Evolutionary conservation across 345 rosid species (phyloP).

Genomic region (Eucalyptus polybractea): DNA sequence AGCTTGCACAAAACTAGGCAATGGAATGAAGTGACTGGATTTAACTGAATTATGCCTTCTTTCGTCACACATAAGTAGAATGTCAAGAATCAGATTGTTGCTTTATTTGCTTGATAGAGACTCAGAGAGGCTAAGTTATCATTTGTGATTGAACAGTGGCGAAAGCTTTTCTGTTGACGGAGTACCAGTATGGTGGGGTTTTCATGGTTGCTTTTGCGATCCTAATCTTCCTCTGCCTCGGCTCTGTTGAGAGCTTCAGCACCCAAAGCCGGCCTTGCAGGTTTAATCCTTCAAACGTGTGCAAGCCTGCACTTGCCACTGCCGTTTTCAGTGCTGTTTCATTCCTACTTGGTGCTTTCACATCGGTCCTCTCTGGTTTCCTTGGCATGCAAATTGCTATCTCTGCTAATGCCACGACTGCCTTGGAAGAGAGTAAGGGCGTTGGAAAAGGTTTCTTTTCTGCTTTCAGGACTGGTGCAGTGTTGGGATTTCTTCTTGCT

Average conservation of each 20-base stretch:
- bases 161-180: not conserved
- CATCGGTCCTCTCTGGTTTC: conserved; percentile 18
- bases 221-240: not conserved
- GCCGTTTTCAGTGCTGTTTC: not conserved
- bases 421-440: conserved; percentile 19
- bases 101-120: not conserved
- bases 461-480: not conserved
- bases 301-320: not conserved
- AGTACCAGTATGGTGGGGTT: not conserved
- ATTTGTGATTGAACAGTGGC: not conserved
- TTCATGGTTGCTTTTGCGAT: not conserved
- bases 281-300: not conserved
- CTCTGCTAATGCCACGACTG: conserved; percentile 15
- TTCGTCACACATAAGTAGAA: not conserved
- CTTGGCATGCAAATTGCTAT: conserved; percentile 31
- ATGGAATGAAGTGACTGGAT: not conserved
- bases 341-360: conserved; percentile 17
- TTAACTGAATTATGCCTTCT: not conserved
- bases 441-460: not conserved
- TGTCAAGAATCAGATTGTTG: not conserved
- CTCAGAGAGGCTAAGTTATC: not conserved
- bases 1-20: not conserved
- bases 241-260: not conserved
- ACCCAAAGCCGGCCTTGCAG: not conserved
- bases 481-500: not conserved